A percentile compares a stretch with the other conserved stretches of the same genome.
phyloP scores from a whole-genome alignment of 164 flowering plant species.

The Amborella trichopoda region DNA sequence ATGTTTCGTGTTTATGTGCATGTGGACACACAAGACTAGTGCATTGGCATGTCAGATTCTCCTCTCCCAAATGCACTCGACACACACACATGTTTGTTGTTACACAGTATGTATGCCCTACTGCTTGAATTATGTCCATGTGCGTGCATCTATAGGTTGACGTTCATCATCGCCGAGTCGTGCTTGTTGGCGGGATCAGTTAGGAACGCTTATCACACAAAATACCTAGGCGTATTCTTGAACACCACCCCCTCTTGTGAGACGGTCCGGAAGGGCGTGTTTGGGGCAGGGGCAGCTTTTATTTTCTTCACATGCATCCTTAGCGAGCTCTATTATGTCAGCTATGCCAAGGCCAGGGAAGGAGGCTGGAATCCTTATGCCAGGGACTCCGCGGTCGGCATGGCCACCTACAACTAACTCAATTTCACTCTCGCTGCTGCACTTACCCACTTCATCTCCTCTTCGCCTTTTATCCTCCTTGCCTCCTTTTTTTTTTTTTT shows the following conservation, averaged over 20 bases:
- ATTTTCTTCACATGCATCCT: conserved; percentile 52
- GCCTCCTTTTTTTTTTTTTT: too few relatives aligned
- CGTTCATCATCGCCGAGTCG: conserved; percentile 65
- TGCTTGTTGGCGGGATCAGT: conserved; percentile 83
- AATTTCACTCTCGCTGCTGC: too few relatives aligned
- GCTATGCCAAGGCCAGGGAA: conserved; percentile 44
- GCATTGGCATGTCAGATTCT: too few relatives aligned
- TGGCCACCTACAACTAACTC: not conserved
- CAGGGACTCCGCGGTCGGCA: not conserved
- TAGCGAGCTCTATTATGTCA: conserved; percentile 44
- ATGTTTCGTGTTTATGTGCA: too few relatives aligned
- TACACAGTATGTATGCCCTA: too few relatives aligned
- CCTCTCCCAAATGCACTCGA: too few relatives aligned
- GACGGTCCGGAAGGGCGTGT: conserved; percentile 62
- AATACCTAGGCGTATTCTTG: conserved; percentile 27
- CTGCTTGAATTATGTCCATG: too few relatives aligned
- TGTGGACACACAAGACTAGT: too few relatives aligned
- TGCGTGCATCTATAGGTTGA: conserved; percentile 57
- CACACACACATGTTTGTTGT: too few relatives aligned
- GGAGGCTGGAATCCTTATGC: conserved; percentile 3
- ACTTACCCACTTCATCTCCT: too few relatives aligned
- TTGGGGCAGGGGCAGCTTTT: conserved; percentile 80
- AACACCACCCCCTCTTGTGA: conserved; percentile 40
- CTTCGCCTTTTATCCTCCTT: too few relatives aligned
- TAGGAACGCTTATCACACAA: conserved; percentile 79